A percentile compares a stretch with the other conserved stretches of the same genome.
Conservation (phyloP, 1,139 yeast species). For the Scheffersomyces illinoinensis region DNA sequence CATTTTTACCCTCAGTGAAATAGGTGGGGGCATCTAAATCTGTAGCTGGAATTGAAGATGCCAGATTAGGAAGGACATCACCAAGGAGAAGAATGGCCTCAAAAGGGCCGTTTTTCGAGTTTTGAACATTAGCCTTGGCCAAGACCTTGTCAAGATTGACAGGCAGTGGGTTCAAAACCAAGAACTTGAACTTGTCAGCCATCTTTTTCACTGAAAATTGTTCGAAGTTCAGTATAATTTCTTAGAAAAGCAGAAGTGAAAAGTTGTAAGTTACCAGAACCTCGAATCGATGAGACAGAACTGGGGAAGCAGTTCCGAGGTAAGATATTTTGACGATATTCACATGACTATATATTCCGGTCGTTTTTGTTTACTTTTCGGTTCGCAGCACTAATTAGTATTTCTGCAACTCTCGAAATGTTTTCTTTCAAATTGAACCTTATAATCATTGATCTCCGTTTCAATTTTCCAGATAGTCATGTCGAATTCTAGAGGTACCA, state of each 20-base stretch:
- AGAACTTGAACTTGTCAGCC: constrained; percentile 26
- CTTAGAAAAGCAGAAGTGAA: neutral
- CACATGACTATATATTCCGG: neutral
- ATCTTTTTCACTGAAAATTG: neutral
- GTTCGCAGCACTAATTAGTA: neutral
- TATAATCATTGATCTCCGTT: neutral
- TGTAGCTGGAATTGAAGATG: constrained; percentile 16
- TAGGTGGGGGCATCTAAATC: constrained; percentile 28
- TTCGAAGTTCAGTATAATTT: too few relatives aligned
- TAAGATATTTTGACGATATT: neutral
- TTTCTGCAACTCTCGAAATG: neutral
- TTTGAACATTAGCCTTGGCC: constrained; percentile 49
- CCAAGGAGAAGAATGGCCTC: constrained; percentile 57
- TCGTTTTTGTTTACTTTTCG: neutral
- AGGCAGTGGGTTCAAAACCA: constrained; percentile 53
- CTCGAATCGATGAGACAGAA: neutral
- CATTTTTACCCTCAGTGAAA: constrained; percentile 27
- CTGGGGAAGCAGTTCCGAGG: neutral
- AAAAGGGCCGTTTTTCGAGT: constrained; percentile 65
- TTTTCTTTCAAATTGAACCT: neutral
- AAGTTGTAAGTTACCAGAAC: neutral
- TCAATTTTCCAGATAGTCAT: neutral
- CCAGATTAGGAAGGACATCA: constrained; percentile 28
- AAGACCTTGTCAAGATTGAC: constrained; percentile 41
- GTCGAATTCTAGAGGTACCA: constrained; percentile 13